Conservation (phyloP, 768 basidiomycete genomes). For the Lanmaoa pseudosensibilis region DNA sequence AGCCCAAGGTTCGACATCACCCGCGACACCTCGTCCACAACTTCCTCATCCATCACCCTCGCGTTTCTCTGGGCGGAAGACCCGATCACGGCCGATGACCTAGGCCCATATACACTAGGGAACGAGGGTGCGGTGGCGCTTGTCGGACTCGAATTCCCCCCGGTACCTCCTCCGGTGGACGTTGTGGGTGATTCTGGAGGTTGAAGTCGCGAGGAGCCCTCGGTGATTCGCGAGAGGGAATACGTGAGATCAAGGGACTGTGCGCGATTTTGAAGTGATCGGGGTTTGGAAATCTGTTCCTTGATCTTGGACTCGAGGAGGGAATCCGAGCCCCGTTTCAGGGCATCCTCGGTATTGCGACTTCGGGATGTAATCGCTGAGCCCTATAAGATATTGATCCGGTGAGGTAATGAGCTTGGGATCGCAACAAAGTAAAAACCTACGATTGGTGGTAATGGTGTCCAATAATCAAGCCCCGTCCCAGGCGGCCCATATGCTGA, state of each 20-base stretch:
- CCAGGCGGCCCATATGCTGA: conserved; percentile 54
- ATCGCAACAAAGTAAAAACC: conserved; percentile 27
- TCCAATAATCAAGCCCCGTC: conserved; percentile 69
- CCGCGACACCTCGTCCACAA: conserved; percentile 69
- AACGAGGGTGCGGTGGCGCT: conserved; percentile 78
- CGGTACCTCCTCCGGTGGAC: conserved; percentile 68
- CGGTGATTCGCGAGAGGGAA: conserved; percentile 80
- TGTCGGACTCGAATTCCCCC: conserved; percentile 76
- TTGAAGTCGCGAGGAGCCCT: conserved; percentile 57
- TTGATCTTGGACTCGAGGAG: conserved; percentile 81
- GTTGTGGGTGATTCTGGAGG: conserved; percentile 82
- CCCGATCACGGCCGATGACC: conserved; percentile 48
- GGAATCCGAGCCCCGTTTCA: conserved; percentile 83
- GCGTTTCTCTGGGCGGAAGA: conserved; percentile 43
- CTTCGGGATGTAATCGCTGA: conserved; percentile 68
- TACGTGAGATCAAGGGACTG: conserved; percentile 87
- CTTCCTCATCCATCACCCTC: conserved; percentile 50
- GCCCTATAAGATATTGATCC: conserved; percentile 43
- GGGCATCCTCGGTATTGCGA: conserved; percentile 69
- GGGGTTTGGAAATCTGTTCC: conserved; percentile 72
- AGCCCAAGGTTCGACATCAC: conserved; percentile 77
- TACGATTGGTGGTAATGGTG: conserved; percentile 74
- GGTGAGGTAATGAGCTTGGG: conserved; percentile 21
- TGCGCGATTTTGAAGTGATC: conserved; percentile 81
- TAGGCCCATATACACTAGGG: conserved; percentile 80